Percentiles rank a stretch among this genome's conserved stretches.
Evolutionary conservation across 2,329 filamentous ascomycete species (phyloP).

Genomic region (Elsinoe batatas): DNA sequence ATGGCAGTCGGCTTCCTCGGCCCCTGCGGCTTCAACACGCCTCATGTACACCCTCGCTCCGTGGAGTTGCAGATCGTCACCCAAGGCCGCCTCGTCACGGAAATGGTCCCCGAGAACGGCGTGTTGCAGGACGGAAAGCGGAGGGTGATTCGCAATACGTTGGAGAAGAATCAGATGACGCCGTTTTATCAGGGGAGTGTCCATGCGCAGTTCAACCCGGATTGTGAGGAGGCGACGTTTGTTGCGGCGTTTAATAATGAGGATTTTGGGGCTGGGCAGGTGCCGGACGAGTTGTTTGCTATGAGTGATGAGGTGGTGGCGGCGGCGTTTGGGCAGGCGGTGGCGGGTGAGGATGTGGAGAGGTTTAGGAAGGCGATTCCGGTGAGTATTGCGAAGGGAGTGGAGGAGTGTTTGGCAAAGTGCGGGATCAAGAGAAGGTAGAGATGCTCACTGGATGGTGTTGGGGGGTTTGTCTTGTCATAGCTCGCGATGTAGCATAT

Average conservation of each 20-base stretch:
- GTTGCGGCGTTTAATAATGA: conserved; percentile 36
- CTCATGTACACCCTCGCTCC: conserved; percentile 40
- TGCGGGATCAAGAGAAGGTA: neutral
- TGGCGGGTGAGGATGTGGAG: neutral
- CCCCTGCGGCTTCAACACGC: conserved; percentile 40
- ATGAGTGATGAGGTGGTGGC: conserved; percentile 29
- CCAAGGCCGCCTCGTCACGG: conserved; percentile 33
- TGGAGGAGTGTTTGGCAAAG: neutral
- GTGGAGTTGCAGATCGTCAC: conserved; percentile 40
- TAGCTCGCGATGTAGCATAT: no score
- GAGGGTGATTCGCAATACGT: conserved; percentile 27
- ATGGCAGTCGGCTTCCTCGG: conserved; percentile 32
- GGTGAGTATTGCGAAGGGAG: neutral
- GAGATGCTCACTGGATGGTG: no score
- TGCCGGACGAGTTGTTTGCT: conserved; percentile 37
- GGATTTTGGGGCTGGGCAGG: conserved; percentile 34
- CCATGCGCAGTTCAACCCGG: conserved; percentile 41
- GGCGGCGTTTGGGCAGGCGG: conserved; percentile 26
- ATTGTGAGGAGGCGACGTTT: conserved; percentile 35
- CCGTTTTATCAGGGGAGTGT: conserved; percentile 39
- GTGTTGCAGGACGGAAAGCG: conserved; percentile 25
- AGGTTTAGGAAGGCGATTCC: neutral
- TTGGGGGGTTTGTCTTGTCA: no score
- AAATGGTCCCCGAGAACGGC: conserved; percentile 40
- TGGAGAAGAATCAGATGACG: conserved; percentile 36